These are phyloP conservation scores for Euryodendron excelsum DNA, from an alignment of 148 eudicot species.

Conservation along the genomic window DNA sequence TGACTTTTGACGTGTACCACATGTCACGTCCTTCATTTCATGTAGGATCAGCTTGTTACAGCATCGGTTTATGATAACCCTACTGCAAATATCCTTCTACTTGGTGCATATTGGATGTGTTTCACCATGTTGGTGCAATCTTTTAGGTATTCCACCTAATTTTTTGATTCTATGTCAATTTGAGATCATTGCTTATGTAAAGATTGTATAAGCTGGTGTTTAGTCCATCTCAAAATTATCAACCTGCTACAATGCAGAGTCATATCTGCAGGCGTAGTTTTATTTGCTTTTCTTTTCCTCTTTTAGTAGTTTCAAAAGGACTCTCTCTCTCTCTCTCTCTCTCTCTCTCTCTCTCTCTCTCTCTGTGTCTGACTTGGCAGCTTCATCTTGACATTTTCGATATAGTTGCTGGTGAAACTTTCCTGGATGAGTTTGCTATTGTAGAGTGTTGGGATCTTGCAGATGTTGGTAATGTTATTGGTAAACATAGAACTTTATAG, in stretches of 20 bases:
- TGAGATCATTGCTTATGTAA: background rate
- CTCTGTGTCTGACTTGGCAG: no score
- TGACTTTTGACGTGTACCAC: background rate
- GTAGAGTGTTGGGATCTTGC: background rate
- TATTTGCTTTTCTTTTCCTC: background rate
- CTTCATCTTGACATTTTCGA: background rate
- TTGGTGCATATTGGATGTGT: background rate
- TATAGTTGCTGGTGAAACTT: background rate
- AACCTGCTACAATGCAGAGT: background rate
- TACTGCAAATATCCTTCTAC: background rate
- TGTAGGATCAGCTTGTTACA: background rate
- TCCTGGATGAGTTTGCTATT: background rate
- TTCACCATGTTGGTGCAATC: background rate
- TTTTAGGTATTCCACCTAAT: background rate
- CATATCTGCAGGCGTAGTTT: background rate
- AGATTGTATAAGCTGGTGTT: constrained; percentile 1
- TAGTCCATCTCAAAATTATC: background rate
- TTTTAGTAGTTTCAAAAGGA: background rate
- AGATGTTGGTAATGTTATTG: background rate
- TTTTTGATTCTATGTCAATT: background rate
- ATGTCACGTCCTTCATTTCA: background rate
- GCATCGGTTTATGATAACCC: background rate
- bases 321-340: background rate
- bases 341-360: background rate
- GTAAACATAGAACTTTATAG: background rate